Conservation (phyloP, 345 rosid genomes). For the Noccaea bulbosa region DNA sequence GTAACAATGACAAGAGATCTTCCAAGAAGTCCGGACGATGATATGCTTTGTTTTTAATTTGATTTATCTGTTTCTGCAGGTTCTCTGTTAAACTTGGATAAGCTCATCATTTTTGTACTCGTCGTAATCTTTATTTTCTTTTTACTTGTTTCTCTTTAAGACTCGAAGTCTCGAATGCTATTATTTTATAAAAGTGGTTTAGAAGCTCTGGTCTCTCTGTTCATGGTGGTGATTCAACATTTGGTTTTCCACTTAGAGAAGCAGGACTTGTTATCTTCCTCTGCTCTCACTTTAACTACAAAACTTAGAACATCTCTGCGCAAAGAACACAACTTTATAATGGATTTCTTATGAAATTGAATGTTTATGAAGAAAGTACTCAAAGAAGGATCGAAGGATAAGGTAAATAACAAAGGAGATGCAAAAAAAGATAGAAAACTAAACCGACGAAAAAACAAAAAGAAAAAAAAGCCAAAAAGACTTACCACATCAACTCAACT, state of each 20-base stretch:
- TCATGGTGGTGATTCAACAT: not conserved
- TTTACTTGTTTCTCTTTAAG: slow-evolving; percentile 6
- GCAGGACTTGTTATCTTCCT: not conserved
- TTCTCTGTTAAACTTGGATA: not conserved
- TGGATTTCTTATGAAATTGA: slow-evolving; percentile 36
- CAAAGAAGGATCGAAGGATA: slow-evolving; percentile 9
- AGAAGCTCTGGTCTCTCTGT: not conserved
- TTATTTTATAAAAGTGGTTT: not conserved
- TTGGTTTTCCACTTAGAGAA: not conserved
- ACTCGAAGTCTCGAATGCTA: not conserved
- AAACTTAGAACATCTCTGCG: not conserved
- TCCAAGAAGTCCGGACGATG: slow-evolving; percentile 51
- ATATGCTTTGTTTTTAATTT: slow-evolving; percentile 9
- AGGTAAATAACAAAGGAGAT: slow-evolving; percentile 8
- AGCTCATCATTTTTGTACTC: not conserved
- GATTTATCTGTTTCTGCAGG: not conserved
- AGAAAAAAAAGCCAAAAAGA: slow-evolving; percentile 23
- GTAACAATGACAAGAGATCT: slow-evolving; percentile 49
- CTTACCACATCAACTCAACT: slow-evolving; percentile 32
- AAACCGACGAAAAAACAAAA: not conserved
- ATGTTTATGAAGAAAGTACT: slow-evolving; percentile 35
- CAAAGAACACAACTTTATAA: slow-evolving; percentile 32
- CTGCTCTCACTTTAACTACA: not conserved
- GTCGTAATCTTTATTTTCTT: slow-evolving; percentile 5
- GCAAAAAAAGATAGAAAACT: slow-evolving; percentile 16